Evolutionary conservation across 139 green algal genomes (phyloP).

Genomic region (Gonium pectorale): DNA sequence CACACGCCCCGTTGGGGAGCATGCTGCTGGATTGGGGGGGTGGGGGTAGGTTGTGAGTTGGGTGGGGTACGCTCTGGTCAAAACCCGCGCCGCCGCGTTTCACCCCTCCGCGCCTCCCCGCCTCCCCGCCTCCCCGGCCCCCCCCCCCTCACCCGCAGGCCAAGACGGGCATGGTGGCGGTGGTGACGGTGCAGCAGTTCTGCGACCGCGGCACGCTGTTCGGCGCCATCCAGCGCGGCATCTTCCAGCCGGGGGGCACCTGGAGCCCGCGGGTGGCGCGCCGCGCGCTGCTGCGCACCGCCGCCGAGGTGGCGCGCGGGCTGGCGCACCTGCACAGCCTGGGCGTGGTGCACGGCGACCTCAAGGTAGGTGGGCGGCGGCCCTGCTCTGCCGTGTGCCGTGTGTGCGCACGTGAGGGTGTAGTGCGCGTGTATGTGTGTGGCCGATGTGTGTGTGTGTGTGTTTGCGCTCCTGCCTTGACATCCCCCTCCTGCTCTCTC

Average conservation of each 20-base stretch:
- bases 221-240: neutral
- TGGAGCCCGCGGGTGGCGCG: constrained; percentile 14
- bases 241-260: neutral
- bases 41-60: neutral
- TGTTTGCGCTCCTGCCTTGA: neutral
- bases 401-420: neutral
- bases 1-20: too few relatives aligned
- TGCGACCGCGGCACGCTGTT: neutral
- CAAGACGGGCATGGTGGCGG: neutral
- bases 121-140: neutral
- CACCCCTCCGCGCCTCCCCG: neutral
- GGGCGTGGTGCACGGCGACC: constrained; percentile 45
- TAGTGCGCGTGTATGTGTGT: neutral
- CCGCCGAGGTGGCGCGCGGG: constrained; percentile 36
- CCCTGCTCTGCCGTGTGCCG: neutral
- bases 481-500: neutral
- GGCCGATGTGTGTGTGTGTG: neutral
- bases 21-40: too few relatives aligned
- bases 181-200: constrained; percentile 6
- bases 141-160: neutral
- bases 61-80: too few relatives aligned
- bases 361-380: neutral
- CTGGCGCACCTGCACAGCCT: constrained; percentile 64
- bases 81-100: too few relatives aligned
- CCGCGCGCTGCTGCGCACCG: constrained; percentile 34